Conservation (phyloP, 139 green algal genomes). For the Closterium sp. region DNA sequence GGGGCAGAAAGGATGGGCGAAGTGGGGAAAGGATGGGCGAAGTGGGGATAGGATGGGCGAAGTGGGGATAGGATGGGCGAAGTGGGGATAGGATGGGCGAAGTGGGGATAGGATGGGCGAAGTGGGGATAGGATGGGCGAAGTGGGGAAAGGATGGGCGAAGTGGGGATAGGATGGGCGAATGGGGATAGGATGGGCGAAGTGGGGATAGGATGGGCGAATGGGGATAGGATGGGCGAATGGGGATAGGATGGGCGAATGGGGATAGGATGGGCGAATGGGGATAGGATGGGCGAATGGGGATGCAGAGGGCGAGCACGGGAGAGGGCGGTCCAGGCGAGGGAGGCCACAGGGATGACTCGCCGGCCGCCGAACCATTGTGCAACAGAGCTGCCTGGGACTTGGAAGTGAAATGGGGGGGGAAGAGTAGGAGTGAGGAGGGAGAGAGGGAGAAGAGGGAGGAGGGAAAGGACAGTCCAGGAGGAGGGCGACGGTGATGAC, state of each 20-base stretch:
- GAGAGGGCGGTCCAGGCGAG: slow-evolving; percentile 70
- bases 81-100: slow-evolving; percentile 83
- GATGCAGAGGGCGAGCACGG: slow-evolving; percentile 69
- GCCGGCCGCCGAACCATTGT: slow-evolving; percentile 76
- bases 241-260: no score
- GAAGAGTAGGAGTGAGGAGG: not conserved
- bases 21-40: no score
- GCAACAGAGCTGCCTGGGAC: slow-evolving; percentile 83
- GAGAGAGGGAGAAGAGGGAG: slow-evolving; percentile 81
- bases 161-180: slow-evolving; percentile 36
- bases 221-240: no score
- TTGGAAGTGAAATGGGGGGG: slow-evolving; percentile 69
- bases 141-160: slow-evolving; percentile 64
- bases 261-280: no score
- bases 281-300: not conserved
- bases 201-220: no score
- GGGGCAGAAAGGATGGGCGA: not conserved
- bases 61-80: no score
- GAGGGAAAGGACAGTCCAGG: slow-evolving; percentile 55
- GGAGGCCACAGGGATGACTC: slow-evolving; percentile 80
- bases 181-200: no score
- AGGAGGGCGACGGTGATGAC: slow-evolving; percentile 24
- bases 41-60: no score
- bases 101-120: slow-evolving; percentile 92
- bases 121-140: slow-evolving; percentile 79